A percentile compares a stretch with the other conserved stretches of the same genome.
Conservation (phyloP, 805 yeast species). For the Ogataea corticis region DNA sequence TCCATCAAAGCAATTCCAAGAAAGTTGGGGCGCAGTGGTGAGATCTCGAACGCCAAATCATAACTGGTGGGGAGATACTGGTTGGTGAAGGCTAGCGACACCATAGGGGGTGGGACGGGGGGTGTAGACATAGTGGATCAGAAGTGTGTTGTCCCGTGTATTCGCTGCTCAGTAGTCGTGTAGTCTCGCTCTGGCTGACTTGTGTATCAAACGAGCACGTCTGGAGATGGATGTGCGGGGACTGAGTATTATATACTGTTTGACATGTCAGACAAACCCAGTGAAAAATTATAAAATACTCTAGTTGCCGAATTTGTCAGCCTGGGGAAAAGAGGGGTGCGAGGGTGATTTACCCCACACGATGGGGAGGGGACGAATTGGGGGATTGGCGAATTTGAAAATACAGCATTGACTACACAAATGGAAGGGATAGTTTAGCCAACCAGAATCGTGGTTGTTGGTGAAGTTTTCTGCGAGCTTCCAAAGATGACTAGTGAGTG, state of each 20-base stretch:
- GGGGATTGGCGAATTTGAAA: too few species aligned
- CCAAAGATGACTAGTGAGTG: too few species aligned
- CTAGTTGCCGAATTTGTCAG: not conserved
- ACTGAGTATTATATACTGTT: not conserved
- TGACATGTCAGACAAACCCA: not conserved
- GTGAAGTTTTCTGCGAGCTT: too few species aligned
- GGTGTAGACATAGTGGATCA: not conserved
- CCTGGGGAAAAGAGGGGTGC: slow-evolving; percentile 1
- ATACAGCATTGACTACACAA: too few species aligned
- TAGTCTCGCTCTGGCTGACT: too few species aligned
- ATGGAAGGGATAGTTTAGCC: too few species aligned
- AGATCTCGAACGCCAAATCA: slow-evolving; percentile 36
- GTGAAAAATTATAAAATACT: not conserved
- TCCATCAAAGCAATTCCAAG: slow-evolving; percentile 40
- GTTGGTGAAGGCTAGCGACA: slow-evolving; percentile 36
- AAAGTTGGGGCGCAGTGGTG: slow-evolving; percentile 47
- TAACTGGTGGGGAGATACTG: slow-evolving; percentile 40
- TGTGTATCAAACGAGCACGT: too few species aligned
- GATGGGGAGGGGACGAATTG: not conserved
- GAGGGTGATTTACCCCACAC: not conserved
- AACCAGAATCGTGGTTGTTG: too few species aligned
- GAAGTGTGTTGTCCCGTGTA: too few species aligned
- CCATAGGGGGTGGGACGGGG: slow-evolving; percentile 14
- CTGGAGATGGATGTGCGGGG: too few species aligned
- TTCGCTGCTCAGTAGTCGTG: too few species aligned